These are phyloP conservation scores for Chrysoporthe deuterocubensis DNA, from an alignment of 2,329 filamentous ascomycete species.

Conservation along the genomic window DNA sequence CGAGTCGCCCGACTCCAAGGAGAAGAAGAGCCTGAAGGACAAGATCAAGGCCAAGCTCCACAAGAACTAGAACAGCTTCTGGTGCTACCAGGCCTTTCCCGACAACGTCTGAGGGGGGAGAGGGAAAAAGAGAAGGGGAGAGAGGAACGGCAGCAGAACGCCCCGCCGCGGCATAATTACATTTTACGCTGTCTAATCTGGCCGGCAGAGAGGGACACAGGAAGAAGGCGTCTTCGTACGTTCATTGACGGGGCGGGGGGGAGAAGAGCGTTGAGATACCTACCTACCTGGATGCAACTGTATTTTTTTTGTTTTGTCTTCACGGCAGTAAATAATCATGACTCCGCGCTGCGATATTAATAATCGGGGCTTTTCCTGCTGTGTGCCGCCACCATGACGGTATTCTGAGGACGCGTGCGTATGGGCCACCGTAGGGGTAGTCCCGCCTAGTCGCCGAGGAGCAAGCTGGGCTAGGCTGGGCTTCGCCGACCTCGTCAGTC, in stretches of 20 bases:
- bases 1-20: conserved; percentile 37
- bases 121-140: background rate
- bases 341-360: background rate
- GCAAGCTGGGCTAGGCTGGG: background rate
- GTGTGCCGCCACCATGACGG: background rate
- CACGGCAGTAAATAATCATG: conserved; percentile 1
- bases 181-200: background rate
- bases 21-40: conserved; percentile 59
- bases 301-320: conserved; percentile 18
- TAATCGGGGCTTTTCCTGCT: background rate
- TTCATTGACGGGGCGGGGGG: background rate
- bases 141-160: background rate
- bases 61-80: conserved; percentile 41
- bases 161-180: background rate
- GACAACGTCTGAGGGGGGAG: background rate
- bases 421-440: too few relatives aligned
- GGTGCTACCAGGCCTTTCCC: conserved; percentile 18
- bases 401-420: background rate
- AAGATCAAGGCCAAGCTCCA: conserved; percentile 75
- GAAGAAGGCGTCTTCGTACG: background rate
- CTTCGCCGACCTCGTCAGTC: background rate
- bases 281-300: conserved; percentile 22
- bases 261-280: conserved; percentile 23
- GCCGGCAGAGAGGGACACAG: background rate
- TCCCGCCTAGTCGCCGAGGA: background rate